Evolutionary conservation across 768 basidiomycete genomes (phyloP).

Genomic region (Rhizopogon salebrosus): DNA sequence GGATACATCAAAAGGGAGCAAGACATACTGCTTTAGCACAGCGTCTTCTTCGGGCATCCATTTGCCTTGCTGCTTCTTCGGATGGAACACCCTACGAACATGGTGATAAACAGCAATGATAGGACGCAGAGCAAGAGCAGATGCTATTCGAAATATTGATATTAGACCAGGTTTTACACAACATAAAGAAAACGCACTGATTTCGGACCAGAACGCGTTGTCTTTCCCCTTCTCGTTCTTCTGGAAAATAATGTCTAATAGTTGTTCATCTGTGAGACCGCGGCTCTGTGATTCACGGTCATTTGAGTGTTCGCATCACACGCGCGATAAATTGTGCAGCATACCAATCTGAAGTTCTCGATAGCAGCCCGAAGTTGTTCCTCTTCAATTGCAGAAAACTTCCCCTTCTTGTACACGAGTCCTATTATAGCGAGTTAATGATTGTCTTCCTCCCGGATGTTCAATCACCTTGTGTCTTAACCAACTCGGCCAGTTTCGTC

Average conservation of each 20-base stretch:
- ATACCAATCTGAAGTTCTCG: conserved; percentile 53
- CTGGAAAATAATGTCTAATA: conserved; percentile 64
- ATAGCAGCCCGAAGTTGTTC: conserved; percentile 61
- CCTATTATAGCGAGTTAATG: conserved; percentile 35
- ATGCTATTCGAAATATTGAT: conserved; percentile 37
- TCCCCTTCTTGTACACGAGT: conserved; percentile 83
- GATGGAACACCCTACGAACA: conserved; percentile 65
- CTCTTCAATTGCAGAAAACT: conserved; percentile 78
- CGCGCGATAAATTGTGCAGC: conserved; percentile 18
- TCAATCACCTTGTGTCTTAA: conserved; percentile 55
- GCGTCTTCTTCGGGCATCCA: conserved; percentile 69
- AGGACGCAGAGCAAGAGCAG: conserved; percentile 68
- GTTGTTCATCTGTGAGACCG: conserved; percentile 46
- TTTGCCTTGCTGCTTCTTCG: conserved; percentile 60
- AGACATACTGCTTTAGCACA: conserved; percentile 52
- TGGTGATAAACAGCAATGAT: conserved; percentile 84
- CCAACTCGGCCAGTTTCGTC: conserved; percentile 62
- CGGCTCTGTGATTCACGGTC: conserved; percentile 35
- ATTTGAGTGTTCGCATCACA: not conserved
- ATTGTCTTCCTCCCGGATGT: not conserved
- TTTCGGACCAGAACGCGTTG: conserved; percentile 72
- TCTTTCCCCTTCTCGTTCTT: conserved; percentile 57
- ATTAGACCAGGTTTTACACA: not conserved
- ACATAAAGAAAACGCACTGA: conserved; percentile 47
- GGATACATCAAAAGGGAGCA: not conserved